Evolutionary conservation across 2,329 filamentous ascomycete genomes (phyloP).

Genomic region (Camillea tinctor): DNA sequence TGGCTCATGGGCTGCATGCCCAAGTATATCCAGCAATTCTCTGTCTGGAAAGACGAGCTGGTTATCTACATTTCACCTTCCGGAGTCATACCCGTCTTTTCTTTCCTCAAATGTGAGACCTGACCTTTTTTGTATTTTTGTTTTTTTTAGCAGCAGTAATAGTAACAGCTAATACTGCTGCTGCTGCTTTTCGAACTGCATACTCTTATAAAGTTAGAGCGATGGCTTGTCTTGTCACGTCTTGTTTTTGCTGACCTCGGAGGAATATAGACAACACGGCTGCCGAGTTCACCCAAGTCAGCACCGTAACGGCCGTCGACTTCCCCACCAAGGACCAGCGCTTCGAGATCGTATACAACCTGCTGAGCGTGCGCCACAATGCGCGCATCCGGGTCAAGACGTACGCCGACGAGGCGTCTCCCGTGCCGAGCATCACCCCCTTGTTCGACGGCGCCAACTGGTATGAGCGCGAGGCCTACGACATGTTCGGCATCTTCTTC

Average conservation of each 20-base stretch:
- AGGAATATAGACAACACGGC: conserved; percentile 79
- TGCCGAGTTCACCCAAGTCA: conserved; percentile 92
- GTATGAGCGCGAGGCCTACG: conserved; percentile 98
- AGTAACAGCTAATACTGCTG: too few species aligned
- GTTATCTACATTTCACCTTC: conserved; percentile 88
- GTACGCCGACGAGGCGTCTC: conserved; percentile 93
- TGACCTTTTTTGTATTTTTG: too few species aligned
- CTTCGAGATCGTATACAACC: conserved; percentile 97
- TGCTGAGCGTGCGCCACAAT: conserved; percentile 94
- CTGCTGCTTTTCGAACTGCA: too few species aligned
- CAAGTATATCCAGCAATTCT: conserved; percentile 99
- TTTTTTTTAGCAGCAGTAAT: too few species aligned
- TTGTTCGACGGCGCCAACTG: conserved; percentile 96
- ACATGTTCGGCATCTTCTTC: conserved; percentile 97
- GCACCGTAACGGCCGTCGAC: conserved; percentile 90
- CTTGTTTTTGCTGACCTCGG: conserved; percentile 8
- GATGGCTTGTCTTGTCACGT: too few species aligned
- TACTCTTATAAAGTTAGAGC: too few species aligned
- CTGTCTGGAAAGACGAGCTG: conserved; percentile 98
- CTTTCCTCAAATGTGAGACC: conserved; percentile 76
- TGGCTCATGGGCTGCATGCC: conserved; percentile 96
- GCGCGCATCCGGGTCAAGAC: conserved; percentile 97
- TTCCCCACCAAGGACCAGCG: conserved; percentile 93
- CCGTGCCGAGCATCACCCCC: conserved; percentile 81
- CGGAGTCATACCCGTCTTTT: conserved; percentile 87